Conservation (phyloP, 2,329 filamentous ascomycete genomes). For the Diaporthe ilicicola region DNA sequence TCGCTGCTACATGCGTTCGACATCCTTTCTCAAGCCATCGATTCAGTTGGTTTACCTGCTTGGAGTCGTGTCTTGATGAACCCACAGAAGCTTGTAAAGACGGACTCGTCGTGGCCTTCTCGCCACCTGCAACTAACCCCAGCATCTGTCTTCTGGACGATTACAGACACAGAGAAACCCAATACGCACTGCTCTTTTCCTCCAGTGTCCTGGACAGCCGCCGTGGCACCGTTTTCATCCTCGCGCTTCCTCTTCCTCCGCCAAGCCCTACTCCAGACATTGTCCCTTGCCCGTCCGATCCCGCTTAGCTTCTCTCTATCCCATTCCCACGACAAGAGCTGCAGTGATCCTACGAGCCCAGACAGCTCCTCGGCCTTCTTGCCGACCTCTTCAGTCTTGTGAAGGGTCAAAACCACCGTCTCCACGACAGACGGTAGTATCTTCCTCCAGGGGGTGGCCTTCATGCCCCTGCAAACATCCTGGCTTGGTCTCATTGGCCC, state of each 20-base stretch:
- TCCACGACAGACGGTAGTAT: constrained; percentile 55
- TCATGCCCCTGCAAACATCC: constrained; percentile 54
- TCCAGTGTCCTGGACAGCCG: constrained; percentile 17
- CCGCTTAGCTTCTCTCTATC: constrained; percentile 61
- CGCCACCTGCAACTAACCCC: constrained; percentile 72
- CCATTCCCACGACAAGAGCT: constrained; percentile 72
- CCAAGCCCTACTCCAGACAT: constrained; percentile 82
- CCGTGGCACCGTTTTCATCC: constrained; percentile 37
- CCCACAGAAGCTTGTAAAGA: constrained; percentile 90
- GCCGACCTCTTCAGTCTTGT: constrained; percentile 51
- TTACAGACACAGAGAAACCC: constrained; percentile 66
- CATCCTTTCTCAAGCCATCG: neutral
- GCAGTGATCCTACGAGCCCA: constrained; percentile 60
- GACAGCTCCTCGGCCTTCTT: constrained; percentile 48
- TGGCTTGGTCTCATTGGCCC: constrained; percentile 68
- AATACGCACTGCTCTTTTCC: constrained; percentile 54
- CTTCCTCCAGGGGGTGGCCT: constrained; percentile 49
- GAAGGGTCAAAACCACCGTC: constrained; percentile 54
- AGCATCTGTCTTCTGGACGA: constrained; percentile 50
- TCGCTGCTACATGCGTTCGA: neutral
- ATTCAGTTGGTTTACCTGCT: constrained; percentile 23
- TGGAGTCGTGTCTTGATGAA: constrained; percentile 70
- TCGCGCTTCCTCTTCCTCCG: constrained; percentile 64
- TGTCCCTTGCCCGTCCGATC: constrained; percentile 69
- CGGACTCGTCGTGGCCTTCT: constrained; percentile 73